Evolutionary conservation across 805 yeast genomes (phyloP).

Genomic region (Candida gorgasii): DNA sequence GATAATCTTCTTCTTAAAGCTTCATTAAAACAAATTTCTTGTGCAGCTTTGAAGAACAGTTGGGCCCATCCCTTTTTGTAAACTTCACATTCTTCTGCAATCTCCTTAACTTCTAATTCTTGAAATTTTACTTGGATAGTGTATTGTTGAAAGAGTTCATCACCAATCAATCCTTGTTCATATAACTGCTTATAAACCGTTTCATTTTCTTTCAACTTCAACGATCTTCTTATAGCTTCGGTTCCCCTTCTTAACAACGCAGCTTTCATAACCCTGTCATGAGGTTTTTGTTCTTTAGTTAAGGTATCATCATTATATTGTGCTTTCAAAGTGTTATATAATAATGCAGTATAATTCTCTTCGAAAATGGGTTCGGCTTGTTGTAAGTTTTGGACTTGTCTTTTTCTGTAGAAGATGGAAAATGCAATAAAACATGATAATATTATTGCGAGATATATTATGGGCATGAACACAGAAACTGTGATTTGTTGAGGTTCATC

Average conservation of each 20-base stretch:
- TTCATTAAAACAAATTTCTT: constrained; percentile 89
- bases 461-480: constrained; percentile 59
- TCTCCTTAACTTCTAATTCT: constrained; percentile 77
- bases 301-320: constrained; percentile 40
- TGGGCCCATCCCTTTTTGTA: constrained; percentile 81
- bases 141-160: constrained; percentile 79
- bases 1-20: constrained; percentile 77
- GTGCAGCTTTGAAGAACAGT: constrained; percentile 71
- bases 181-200: constrained; percentile 69
- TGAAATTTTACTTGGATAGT: constrained; percentile 74
- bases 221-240: constrained; percentile 80
- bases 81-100: constrained; percentile 71
- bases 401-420: constrained; percentile 64
- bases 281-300: constrained; percentile 53
- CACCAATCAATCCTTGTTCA: constrained; percentile 89
- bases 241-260: constrained; percentile 65
- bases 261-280: constrained; percentile 72
- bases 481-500: constrained; percentile 24
- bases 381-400: constrained; percentile 53
- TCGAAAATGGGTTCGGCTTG: constrained; percentile 72
- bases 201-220: constrained; percentile 79
- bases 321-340: constrained; percentile 60
- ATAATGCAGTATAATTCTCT: constrained; percentile 62
- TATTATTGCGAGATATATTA: constrained; percentile 71
- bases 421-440: constrained; percentile 67